These are phyloP conservation scores for Nitzschia putrida DNA, from an alignment of 108 stramenopile species.

Conservation along the genomic window DNA sequence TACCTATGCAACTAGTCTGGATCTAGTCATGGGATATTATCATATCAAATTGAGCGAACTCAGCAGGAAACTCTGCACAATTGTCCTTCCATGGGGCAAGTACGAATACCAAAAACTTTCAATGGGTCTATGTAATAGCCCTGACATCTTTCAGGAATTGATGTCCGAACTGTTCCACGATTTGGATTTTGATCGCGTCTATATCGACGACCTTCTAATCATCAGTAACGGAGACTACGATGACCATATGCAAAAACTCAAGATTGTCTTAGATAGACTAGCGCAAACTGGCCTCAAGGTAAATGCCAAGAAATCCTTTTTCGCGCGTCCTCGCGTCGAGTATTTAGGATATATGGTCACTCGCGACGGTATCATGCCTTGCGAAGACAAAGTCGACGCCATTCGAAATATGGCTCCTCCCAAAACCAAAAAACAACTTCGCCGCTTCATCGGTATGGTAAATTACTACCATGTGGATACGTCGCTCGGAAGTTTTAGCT, in stretches of 20 bases:
- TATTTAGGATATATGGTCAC: conserved; percentile 18
- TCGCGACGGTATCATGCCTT: conserved; percentile 26
- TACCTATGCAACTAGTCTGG: conserved; percentile 42
- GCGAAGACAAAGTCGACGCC: conserved; percentile 36
- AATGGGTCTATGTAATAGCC: conserved; percentile 23
- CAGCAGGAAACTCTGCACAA: no score
- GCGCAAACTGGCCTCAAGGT: conserved; percentile 11
- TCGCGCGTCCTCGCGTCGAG: background rate
- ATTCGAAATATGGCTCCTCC: conserved; percentile 31
- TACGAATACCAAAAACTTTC: no score
- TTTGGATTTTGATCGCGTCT: conserved; percentile 12
- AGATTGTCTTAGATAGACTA: conserved; percentile 9
- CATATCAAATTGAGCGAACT: no score
- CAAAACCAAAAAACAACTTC: conserved; percentile 19
- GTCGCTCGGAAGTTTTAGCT: no score
- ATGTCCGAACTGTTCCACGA: conserved; percentile 20
- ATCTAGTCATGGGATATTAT: no score
- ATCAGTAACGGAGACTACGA: conserved; percentile 14
- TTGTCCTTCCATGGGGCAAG: conserved; percentile 35
- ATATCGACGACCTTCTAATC: conserved; percentile 31
- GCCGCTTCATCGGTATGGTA: no score
- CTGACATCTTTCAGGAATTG: conserved; percentile 35
- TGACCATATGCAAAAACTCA: conserved; percentile 15
- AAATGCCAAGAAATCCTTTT: no score
- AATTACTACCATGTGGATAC: no score